Evolutionary conservation across 108 stramenopile species (phyloP).

Genomic region (Fistulifera pelliculosa): DNA sequence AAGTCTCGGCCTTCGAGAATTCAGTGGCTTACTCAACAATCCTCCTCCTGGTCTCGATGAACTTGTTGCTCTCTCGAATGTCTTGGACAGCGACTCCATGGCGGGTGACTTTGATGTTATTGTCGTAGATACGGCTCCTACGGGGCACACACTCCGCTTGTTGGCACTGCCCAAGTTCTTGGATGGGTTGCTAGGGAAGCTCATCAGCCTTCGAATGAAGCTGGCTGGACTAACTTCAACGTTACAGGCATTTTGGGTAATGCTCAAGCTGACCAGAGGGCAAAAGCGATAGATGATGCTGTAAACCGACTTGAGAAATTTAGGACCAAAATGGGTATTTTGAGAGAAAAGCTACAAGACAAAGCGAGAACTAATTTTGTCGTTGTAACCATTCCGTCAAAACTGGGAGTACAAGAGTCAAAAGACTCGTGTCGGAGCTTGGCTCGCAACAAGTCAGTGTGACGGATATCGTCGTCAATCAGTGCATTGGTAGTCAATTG

Average conservation of each 20-base stretch:
- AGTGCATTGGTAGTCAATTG: conserved; percentile 44
- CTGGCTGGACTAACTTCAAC: conserved; percentile 61
- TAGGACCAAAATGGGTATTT: conserved; percentile 38
- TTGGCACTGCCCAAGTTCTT: conserved; percentile 80
- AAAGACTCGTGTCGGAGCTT: conserved; percentile 66
- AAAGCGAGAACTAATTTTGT: conserved; percentile 57
- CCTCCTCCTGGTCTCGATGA: conserved; percentile 95
- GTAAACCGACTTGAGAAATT: conserved; percentile 60
- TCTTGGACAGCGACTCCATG: conserved; percentile 49
- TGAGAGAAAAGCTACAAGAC: conserved; percentile 44
- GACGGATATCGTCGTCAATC: conserved; percentile 73
- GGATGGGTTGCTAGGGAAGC: conserved; percentile 71
- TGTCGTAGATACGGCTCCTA: conserved; percentile 99
- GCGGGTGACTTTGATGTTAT: conserved; percentile 80
- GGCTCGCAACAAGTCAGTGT: conserved; percentile 55
- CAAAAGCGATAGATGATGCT: conserved; percentile 63
- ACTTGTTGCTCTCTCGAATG: conserved; percentile 81
- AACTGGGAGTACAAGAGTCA: conserved; percentile 72
- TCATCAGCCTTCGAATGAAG: conserved; percentile 63
- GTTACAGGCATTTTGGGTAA: conserved; percentile 65
- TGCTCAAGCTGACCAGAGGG: conserved; percentile 30
- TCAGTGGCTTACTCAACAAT: conserved; percentile 74
- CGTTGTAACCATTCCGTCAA: conserved; percentile 89
- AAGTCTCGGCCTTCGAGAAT: conserved; percentile 66
- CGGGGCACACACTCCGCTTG: conserved; percentile 92